A percentile compares a stretch with the other conserved stretches of the same genome.
Conservation (phyloP, 2,329 filamentous ascomycete species). For the Phialophora tarda region DNA sequence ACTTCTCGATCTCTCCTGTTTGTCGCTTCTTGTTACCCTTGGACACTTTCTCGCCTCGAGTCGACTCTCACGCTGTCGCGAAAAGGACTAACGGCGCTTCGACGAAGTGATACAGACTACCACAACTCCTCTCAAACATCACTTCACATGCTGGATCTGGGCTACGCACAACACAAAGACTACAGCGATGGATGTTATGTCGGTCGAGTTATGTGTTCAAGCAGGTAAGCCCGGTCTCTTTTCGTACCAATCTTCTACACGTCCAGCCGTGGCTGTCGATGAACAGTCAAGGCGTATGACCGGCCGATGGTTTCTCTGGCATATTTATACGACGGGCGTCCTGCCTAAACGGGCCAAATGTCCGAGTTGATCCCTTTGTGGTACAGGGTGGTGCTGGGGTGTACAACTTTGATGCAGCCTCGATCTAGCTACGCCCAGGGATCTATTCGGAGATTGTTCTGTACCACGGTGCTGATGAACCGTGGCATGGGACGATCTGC, state of each 20-base stretch:
- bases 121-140: background rate
- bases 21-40: conserved; percentile 1
- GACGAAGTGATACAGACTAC: conserved; percentile 9
- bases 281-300: background rate
- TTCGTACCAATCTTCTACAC: background rate
- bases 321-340: conserved; percentile 8
- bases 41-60: background rate
- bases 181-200: conserved; percentile 33
- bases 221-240: conserved; percentile 27
- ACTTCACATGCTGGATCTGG: background rate
- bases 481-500: background rate
- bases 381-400: background rate
- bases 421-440: background rate
- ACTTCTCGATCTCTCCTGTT: conserved; percentile 14
- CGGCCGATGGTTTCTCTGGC: background rate
- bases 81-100: background rate
- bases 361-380: conserved; percentile 1
- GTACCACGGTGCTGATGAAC: background rate
- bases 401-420: background rate
- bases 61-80: background rate
- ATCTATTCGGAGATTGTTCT: conserved; percentile 15
- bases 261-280: background rate
- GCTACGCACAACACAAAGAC: background rate
- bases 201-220: conserved; percentile 34
- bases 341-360: conserved; percentile 14